Percentiles rank a stretch among this genome's conserved stretches.
Conservation (phyloP, 2,329 filamentous ascomycete genomes). For the Diaporthe ampelina region DNA sequence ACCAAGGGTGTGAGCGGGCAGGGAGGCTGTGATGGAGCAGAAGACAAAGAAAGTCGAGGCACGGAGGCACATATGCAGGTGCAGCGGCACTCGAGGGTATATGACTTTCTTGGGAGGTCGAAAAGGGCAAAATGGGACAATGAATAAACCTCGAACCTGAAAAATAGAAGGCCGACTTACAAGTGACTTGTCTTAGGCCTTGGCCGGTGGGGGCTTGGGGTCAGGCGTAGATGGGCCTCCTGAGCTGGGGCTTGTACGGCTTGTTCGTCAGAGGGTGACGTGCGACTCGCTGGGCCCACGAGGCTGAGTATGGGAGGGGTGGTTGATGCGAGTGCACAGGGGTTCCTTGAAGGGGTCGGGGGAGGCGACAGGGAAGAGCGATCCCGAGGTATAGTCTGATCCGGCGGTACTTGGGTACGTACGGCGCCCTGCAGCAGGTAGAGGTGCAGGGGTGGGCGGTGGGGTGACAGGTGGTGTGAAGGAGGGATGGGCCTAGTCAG, state of each 20-base stretch:
- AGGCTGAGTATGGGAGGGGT: slow-evolving; percentile 41
- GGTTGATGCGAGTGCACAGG: slow-evolving; percentile 29
- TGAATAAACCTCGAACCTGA: slow-evolving; percentile 22
- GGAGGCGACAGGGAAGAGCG: slow-evolving; percentile 32
- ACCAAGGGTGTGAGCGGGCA: slow-evolving; percentile 24
- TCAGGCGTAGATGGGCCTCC: slow-evolving; percentile 42
- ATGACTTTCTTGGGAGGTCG: slow-evolving; percentile 36
- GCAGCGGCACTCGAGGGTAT: slow-evolving; percentile 39
- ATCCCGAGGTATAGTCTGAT: slow-evolving; percentile 8
- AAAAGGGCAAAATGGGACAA: slow-evolving; percentile 24
- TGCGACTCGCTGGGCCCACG: slow-evolving; percentile 41
- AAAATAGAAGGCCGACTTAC: slow-evolving; percentile 34
- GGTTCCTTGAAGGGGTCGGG: slow-evolving; percentile 25
- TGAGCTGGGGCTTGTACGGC: slow-evolving; percentile 41
- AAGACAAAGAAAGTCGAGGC: slow-evolving; percentile 38
- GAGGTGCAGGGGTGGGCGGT: background rate
- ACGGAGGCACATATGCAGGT: slow-evolving; percentile 14
- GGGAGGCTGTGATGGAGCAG: slow-evolving; percentile 29
- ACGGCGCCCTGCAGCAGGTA: slow-evolving; percentile 16
- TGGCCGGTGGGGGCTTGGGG: slow-evolving; percentile 36
- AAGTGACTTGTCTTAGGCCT: slow-evolving; percentile 36
- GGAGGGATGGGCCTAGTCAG: slow-evolving; percentile 37
- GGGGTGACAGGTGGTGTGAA: slow-evolving; percentile 37
- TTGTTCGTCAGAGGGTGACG: slow-evolving; percentile 42
- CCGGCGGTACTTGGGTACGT: background rate